Base-by-base conservation (phyloP, 371 early-diverging fungal genomes). In the Capillidium rhysosporum region DNA sequence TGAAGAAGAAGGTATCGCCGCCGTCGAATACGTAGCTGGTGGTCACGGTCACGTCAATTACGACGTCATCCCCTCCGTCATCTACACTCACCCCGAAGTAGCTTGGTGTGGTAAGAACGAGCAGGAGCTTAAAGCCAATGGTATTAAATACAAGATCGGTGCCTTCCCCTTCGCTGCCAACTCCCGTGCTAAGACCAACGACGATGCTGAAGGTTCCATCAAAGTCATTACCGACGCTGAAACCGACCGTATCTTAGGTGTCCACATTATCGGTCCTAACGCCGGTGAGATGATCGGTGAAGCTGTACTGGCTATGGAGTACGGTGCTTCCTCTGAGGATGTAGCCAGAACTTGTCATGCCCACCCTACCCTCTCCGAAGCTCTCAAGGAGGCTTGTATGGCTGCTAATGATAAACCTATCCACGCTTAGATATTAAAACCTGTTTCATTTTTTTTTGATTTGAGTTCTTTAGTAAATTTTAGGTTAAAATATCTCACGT, bases 221-320 rank as follows among this genome's bases (percentile, higher is more conserved):
- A 97, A 97, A 83, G 78, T 97, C 58, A 86, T 97, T 63, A 74
- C 86, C 54, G 94, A 95, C 62, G 80, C 86, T 54, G 86, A 93
- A 67, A 90, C 94, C 14, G 98, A 95, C 68, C 80, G 85, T 48
- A 88, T 97, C 41, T 71, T 97, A 44, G 95, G 97, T 61, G 89
- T 85, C 52, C 97, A 97, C 75, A 93, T 95, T 67, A 90, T 95
- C 55, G 95, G 94, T 49, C 86, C 92, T 60, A 91, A 90, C 68
- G 98, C 98, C 48, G 98, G 98, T 65, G 98, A 97, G 69, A 89
- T 97, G 92, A 93, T 97, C 68, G 91, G 88, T 57, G 97, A 97
- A 72, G 95, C 90, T 61, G 92, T 85, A 44, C 72, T 97, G 49
- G 97, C 94, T 56, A 79, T 97, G 73, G 95, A 96, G 68, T 95